Evolutionary conservation across 257 asterid genomes (phyloP).

Genomic region (Solanum sparsipilum): DNA sequence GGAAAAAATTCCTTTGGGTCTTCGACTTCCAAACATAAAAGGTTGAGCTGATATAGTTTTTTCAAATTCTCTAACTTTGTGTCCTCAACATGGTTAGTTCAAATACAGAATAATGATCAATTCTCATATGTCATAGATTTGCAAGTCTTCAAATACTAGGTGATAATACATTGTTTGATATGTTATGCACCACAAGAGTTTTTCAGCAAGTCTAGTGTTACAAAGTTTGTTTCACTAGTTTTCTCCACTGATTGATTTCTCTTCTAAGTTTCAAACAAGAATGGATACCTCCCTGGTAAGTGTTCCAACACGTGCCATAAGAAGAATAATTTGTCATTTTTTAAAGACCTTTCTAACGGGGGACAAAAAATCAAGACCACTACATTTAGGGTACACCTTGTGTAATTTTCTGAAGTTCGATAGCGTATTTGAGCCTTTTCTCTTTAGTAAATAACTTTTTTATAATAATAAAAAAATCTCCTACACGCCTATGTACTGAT

Average conservation of each 20-base stretch:
- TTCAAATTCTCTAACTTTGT: neutral
- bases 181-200: neutral
- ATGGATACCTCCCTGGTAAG: neutral
- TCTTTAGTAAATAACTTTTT: no score
- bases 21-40: neutral
- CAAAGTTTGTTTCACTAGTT: neutral
- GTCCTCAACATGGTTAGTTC: neutral
- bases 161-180: neutral
- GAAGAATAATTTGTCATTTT: no score
- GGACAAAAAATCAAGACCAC: no score
- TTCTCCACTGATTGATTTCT: neutral
- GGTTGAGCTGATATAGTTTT: neutral
- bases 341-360: no score
- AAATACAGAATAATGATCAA: neutral
- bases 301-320: neutral
- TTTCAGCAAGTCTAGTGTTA: neutral
- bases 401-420: no score
- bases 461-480: no score
- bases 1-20: neutral
- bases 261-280: neutral
- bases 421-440: no score
- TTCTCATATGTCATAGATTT: neutral
- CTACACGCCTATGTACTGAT: no score
- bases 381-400: no score
- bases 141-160: neutral